A percentile compares a stretch with the other conserved stretches of the same genome.
Evolutionary conservation across 371 early-diverging fungal species (phyloP).

Genomic region (Syncephalastrum contaminatum): DNA sequence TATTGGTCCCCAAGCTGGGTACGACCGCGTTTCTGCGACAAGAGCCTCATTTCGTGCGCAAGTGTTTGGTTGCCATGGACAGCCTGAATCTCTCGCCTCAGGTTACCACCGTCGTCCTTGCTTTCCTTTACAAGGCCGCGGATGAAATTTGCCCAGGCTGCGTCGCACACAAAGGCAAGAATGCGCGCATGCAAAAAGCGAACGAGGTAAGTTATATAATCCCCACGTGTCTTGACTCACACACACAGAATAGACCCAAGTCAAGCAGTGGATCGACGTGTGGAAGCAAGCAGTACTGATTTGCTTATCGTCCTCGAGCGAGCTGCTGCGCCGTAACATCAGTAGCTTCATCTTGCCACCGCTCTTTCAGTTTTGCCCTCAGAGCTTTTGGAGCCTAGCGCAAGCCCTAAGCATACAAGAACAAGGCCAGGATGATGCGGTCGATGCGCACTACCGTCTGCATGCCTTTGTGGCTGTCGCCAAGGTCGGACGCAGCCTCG

Average conservation of each 20-base stretch:
- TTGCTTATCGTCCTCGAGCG: conserved; percentile 37
- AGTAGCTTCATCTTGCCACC: conserved; percentile 38
- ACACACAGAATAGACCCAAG: conserved; percentile 5
- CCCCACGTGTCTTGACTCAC: background rate
- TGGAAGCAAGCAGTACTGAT: conserved; percentile 38
- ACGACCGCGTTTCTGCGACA: conserved; percentile 47
- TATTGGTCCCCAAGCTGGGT: conserved; percentile 60
- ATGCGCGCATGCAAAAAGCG: conserved; percentile 24
- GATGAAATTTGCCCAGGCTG: conserved; percentile 38
- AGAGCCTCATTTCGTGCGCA: conserved; percentile 58
- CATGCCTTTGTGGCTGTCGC: conserved; percentile 49
- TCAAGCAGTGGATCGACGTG: conserved; percentile 33
- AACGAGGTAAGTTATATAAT: conserved; percentile 1
- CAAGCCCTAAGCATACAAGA: too few relatives aligned
- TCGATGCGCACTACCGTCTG: conserved; percentile 10
- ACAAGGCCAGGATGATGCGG: too few relatives aligned
- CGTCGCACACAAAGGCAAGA: conserved; percentile 32
- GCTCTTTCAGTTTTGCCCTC: conserved; percentile 32
- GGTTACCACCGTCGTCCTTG: conserved; percentile 44
- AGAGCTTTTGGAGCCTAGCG: conserved; percentile 40
- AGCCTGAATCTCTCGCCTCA: conserved; percentile 68
- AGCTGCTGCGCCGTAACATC: conserved; percentile 36
- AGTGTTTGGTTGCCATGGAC: conserved; percentile 60
- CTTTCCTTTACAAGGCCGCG: conserved; percentile 36
- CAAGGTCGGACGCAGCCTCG: conserved; percentile 55